These are phyloP conservation scores for Alternaria atra DNA, from an alignment of 2,329 filamentous ascomycete genomes.

Conservation along the genomic window DNA sequence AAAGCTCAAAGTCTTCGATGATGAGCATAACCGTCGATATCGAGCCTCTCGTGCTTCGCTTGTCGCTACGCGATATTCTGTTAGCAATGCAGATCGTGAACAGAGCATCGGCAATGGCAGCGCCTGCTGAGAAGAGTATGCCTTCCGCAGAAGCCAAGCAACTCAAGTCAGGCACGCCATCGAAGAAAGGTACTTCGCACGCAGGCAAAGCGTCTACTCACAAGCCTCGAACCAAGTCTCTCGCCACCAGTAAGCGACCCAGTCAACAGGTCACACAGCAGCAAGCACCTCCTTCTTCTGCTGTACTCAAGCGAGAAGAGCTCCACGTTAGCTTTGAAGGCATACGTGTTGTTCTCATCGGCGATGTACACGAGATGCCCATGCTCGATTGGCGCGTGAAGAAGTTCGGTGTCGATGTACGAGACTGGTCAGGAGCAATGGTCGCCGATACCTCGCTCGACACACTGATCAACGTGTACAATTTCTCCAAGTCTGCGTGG, in stretches of 20 bases:
- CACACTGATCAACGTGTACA: constrained; percentile 96
- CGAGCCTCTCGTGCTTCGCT: constrained; percentile 86
- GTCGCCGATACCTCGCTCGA: constrained; percentile 90
- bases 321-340: constrained; percentile 87
- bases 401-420: constrained; percentile 82
- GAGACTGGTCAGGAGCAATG: constrained; percentile 90
- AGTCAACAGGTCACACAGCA: constrained; percentile 65
- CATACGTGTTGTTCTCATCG: constrained; percentile 90
- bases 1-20: constrained; percentile 66
- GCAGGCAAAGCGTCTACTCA: constrained; percentile 57
- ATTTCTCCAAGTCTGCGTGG: constrained; percentile 99
- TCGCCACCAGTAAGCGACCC: constrained; percentile 53
- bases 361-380: constrained; percentile 93
- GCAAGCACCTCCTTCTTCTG: constrained; percentile 63
- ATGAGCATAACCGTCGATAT: constrained; percentile 87
- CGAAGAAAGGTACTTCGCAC: constrained; percentile 60
- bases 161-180: constrained; percentile 60
- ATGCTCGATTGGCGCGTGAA: constrained; percentile 95
- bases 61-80: constrained; percentile 93
- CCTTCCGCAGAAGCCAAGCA: constrained; percentile 63
- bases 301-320: constrained; percentile 75
- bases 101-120: constrained; percentile 87
- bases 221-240: constrained; percentile 57
- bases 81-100: constrained; percentile 91
- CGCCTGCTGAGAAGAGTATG: constrained; percentile 57